Evolutionary conservation across 1,284 basidiomycete genomes (phyloP), one percentile per base, ranked within the genome.

Genomic region (Rhodotorula sp.): DNA sequence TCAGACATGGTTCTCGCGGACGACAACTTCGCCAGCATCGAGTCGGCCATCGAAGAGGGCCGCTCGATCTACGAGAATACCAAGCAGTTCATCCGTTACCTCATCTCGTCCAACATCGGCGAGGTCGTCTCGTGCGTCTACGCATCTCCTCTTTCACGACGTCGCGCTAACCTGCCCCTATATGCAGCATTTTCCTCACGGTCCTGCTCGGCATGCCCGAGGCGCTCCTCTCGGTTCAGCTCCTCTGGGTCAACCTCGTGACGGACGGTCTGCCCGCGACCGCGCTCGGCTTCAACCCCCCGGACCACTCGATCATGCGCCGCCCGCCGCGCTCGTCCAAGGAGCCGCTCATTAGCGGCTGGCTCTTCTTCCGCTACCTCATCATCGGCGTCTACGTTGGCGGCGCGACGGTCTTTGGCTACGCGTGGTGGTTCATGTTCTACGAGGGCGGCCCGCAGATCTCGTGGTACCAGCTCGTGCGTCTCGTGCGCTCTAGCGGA

Each of bases 1-100:
- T 81, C 83, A 3, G 83, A 84, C 74, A 83, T 84, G 81, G 83
- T 84, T 1, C 78, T 84, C 25, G 83, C 83, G 39, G 83, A 84
- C 74, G 81, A 83, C 80, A 84, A 84, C 77, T 84, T 84, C 78
- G 82, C 83, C 25, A 82, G 81, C 4, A 83, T 84, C 69, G 82
- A 82, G 67, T 72, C 78, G 34, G 83, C 83, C 13, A 81, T 84
- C 44, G 82, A 84, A 83, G 95, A 98, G 83, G 96, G 96, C 77
- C 86, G 97, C 81, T 86, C 93, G 66, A 99, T 99, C 81, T 99
- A 97, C 84, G 97, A 98, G 85, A 98, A 98, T 83, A 98, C 94
- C 63, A 97, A 98, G 84, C 93, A 96, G 81, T 99, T 99, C 81
- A 95, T 96, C 82, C 90, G 93, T 70, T 83, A 87, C 79, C 77